Conservation (phyloP, 371 early-diverging fungal genomes). For the Umbelopsis sp. region DNA sequence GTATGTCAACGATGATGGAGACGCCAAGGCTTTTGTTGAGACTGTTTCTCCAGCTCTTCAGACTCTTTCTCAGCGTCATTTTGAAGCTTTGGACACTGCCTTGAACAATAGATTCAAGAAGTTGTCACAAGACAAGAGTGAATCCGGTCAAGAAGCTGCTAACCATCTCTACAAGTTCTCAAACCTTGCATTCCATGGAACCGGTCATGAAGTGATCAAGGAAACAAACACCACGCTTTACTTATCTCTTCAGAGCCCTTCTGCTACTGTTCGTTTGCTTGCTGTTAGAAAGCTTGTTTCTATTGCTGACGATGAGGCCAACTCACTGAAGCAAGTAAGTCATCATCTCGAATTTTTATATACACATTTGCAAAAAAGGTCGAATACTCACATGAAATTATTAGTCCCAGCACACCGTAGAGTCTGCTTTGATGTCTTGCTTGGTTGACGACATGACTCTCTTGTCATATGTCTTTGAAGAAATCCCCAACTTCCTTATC, state of each 20-base stretch:
- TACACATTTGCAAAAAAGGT: background rate
- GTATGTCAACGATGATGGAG: slow-evolving; percentile 27
- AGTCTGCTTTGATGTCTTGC: slow-evolving; percentile 55
- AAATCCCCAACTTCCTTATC: slow-evolving; percentile 39
- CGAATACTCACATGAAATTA: background rate
- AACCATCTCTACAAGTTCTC: slow-evolving; percentile 62
- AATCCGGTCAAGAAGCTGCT: slow-evolving; percentile 31
- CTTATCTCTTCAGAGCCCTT: slow-evolving; percentile 71
- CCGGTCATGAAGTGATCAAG: slow-evolving; percentile 63
- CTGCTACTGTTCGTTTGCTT: slow-evolving; percentile 61
- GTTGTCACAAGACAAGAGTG: slow-evolving; percentile 22
- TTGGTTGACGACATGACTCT: slow-evolving; percentile 57
- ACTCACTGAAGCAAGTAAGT: slow-evolving; percentile 34
- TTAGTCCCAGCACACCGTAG: slow-evolving; percentile 50
- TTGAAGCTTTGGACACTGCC: slow-evolving; percentile 57
- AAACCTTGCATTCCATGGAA: slow-evolving; percentile 63
- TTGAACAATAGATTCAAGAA: slow-evolving; percentile 48
- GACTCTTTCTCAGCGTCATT: slow-evolving; percentile 58
- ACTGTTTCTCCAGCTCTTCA: slow-evolving; percentile 43
- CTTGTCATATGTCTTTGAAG: slow-evolving; percentile 34
- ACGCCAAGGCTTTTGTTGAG: slow-evolving; percentile 35
- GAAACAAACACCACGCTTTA: slow-evolving; percentile 74
- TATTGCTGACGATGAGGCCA: slow-evolving; percentile 47
- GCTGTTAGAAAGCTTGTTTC: slow-evolving; percentile 63
- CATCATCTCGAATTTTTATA: background rate